Base-by-base conservation (phyloP, 2,329 filamentous ascomycete genomes). In the Neonectria hederae region DNA sequence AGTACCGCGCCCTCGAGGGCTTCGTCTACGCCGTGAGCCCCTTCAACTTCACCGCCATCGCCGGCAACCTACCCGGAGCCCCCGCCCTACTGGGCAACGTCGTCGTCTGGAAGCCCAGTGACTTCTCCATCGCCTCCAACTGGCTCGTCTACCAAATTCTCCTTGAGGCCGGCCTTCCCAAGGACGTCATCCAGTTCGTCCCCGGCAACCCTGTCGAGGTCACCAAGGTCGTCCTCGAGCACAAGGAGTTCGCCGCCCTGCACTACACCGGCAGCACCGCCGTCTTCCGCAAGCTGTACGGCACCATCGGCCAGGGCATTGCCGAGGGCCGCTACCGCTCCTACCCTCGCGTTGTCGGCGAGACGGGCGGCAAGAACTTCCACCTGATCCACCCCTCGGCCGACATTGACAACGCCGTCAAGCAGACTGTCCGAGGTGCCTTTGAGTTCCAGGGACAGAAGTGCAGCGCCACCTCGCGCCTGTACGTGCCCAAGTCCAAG, bases 11-110 rank as follows among this genome's bases (percentile, higher is more conserved):
- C 19, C 87, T 98, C 3, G 94, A 98, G 79, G 94, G 94, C 19
- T 97, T 98, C 79, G 93, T 98, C 66, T 97, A 97, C 78, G 95
- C 94, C 38, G 89, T 97, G 73, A 93, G 90, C 64, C 94, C 94
- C 46, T 98, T 97, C 87, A 98, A 98, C 84, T 98, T 98, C 82
- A 97, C 94, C 22, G 94, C 94, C 67, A 97, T 98, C 72, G 94
- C 90, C 11, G 95, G 91, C 61, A 97, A 97, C 81, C 84, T 98
- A 45, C 88, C 92, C 17, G 91, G 89, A 52, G 90, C 92, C 1
- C 94, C 95, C 14, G 94, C 93, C 1, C 83, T 97, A 59, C 90
- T 97, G 84, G 94, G 94, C 63, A 98, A 98, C 79, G 95, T 97
- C 2, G 93, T 97, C 5, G 82, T 98, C 51, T 98, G 94, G 94